Percentiles rank a stretch among this genome's conserved stretches.
phyloP scores from a whole-genome alignment of 2,329 filamentous ascomycete genomes.

The Fusarium neocosmosporiellum region DNA sequence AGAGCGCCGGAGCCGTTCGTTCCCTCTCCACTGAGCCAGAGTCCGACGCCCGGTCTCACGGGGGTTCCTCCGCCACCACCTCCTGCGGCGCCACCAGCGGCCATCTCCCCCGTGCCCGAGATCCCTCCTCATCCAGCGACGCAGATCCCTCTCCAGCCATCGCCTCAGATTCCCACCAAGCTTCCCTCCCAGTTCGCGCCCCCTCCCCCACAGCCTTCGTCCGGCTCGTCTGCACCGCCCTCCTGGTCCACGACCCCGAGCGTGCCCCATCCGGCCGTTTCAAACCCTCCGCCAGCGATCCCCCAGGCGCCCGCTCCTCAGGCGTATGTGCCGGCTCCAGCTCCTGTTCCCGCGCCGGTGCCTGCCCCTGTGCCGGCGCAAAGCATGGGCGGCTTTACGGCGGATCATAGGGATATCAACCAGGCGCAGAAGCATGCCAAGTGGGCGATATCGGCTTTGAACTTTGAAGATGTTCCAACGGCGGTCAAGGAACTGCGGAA shows the following conservation, averaged over 20 bases:
- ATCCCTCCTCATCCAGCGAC: conserved; percentile 21
- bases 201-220: conserved; percentile 30
- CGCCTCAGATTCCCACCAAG: conserved; percentile 43
- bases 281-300: conserved; percentile 37
- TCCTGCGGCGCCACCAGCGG: conserved; percentile 24
- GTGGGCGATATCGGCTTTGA: conserved; percentile 95
- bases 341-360: conserved; percentile 7
- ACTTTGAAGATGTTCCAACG: conserved; percentile 94
- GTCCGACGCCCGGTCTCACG: conserved; percentile 36
- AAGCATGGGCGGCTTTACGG: conserved; percentile 16
- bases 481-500: conserved; percentile 85
- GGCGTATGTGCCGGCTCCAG: conserved; percentile 22
- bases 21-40: conserved; percentile 51
- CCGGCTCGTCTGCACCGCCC: conserved; percentile 34
- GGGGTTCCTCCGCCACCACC: conserved; percentile 35
- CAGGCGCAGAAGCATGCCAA: conserved; percentile 95
- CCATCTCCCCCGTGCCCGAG: conserved; percentile 18
- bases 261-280: conserved; percentile 28
- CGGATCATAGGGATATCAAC: conserved; percentile 69
- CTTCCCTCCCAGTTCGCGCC: conserved; percentile 39
- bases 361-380: conserved; percentile 16
- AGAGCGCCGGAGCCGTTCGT: conserved; percentile 43
- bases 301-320: conserved; percentile 25
- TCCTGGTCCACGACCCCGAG: conserved; percentile 40
- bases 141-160: conserved; percentile 44